Percentiles rank a stretch among this genome's conserved stretches.
phyloP scores from a whole-genome alignment of 1,139 yeast genomes.

The Geotrichum cucujoidarum region DNA sequence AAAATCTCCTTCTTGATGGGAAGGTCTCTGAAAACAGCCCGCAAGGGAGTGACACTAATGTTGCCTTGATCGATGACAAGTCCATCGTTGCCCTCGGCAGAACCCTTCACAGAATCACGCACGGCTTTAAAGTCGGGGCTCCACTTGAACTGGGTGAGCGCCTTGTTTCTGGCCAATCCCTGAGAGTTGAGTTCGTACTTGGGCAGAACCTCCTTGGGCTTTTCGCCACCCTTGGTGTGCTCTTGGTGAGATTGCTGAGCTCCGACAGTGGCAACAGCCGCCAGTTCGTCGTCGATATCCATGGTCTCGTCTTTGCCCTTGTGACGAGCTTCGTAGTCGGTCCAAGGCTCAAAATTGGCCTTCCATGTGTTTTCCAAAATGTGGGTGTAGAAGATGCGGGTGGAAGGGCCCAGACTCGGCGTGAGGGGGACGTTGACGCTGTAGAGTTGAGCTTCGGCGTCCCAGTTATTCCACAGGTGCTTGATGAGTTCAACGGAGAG shows the following conservation, averaged over 20 bases:
- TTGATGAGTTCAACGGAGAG: constrained; percentile 60
- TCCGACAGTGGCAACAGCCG: constrained; percentile 16
- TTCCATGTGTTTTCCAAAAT: constrained; percentile 77
- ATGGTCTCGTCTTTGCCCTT: neutral
- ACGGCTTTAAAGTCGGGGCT: constrained; percentile 73
- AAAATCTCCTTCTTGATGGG: constrained; percentile 56
- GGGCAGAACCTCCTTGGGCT: constrained; percentile 14
- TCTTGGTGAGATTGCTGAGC: constrained; percentile 5
- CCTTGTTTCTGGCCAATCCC: constrained; percentile 18
- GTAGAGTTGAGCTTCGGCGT: constrained; percentile 58
- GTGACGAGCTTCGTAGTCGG: constrained; percentile 16
- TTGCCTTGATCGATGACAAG: constrained; percentile 42
- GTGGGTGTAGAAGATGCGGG: constrained; percentile 69
- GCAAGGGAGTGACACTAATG: constrained; percentile 74
- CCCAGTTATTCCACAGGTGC: constrained; percentile 57
- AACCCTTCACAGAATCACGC: constrained; percentile 52
- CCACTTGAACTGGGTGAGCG: constrained; percentile 57
- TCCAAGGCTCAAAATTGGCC: constrained; percentile 45
- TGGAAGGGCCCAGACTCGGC: constrained; percentile 46
- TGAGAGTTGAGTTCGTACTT: constrained; percentile 12
- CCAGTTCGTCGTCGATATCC: constrained; percentile 17
- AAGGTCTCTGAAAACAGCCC: constrained; percentile 63
- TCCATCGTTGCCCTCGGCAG: constrained; percentile 47
- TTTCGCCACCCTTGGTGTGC: constrained; percentile 6
- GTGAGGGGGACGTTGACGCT: constrained; percentile 79